A percentile compares a stretch with the other conserved stretches of the same genome.
Conservation (phyloP, 192 early-diverging fungal genomes). For the Coemansia sp. region DNA sequence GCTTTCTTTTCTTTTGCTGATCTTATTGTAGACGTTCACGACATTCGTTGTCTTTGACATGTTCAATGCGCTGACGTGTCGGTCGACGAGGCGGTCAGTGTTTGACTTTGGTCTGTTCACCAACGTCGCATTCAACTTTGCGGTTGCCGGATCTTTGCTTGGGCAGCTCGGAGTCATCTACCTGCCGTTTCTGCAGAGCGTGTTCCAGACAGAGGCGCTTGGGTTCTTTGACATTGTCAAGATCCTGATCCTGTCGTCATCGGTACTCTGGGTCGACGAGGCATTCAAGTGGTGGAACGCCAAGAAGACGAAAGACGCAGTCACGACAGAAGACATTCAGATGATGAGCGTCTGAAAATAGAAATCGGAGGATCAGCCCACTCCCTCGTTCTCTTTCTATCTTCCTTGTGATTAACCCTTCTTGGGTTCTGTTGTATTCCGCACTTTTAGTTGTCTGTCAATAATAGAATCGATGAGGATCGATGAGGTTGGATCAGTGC, state of each 20-base stretch:
- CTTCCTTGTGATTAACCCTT: background rate
- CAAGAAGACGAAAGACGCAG: conserved; percentile 12
- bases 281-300: conserved; percentile 66
- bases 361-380: conserved; percentile 2
- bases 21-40: conserved; percentile 81
- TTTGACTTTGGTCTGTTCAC: conserved; percentile 79
- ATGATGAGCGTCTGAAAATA: conserved; percentile 37
- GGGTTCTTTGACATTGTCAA: conserved; percentile 69
- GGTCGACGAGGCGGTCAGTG: conserved; percentile 80
- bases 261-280: conserved; percentile 87
- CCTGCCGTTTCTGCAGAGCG: conserved; percentile 82
- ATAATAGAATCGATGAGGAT: background rate
- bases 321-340: conserved; percentile 47
- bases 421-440: background rate
- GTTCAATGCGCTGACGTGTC: conserved; percentile 92
- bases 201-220: conserved; percentile 92
- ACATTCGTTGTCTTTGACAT: conserved; percentile 96
- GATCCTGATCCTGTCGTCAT: conserved; percentile 67
- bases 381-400: conserved; percentile 1
- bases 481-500: background rate
- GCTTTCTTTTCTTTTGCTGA: background rate
- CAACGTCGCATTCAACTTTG: conserved; percentile 88
- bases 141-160: conserved; percentile 73
- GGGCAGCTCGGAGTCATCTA: conserved; percentile 90
- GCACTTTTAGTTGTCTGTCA: background rate